phyloP scores from a whole-genome alignment of 2,329 filamentous ascomycete species.

The Ceratocystis albifundus region DNA sequence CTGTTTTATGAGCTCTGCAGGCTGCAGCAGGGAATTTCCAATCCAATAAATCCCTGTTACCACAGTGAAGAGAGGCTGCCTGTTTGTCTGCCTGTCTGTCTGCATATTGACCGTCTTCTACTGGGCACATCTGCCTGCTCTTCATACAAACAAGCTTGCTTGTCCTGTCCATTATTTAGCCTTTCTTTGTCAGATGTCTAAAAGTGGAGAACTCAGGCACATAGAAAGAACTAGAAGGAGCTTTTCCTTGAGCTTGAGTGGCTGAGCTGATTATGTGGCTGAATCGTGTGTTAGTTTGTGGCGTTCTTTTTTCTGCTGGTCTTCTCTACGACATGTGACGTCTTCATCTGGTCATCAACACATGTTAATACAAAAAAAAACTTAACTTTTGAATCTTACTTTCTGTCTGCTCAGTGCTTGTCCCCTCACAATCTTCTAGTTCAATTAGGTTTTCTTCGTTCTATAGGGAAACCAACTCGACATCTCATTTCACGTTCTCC shows the following conservation, averaged over 20 bases:
- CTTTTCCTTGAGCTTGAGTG: background rate
- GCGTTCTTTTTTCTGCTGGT: too few relatives aligned
- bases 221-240: constrained; percentile 1
- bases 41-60: background rate
- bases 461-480: background rate
- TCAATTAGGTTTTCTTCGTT: background rate
- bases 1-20: background rate
- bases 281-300: too few relatives aligned
- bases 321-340: too few relatives aligned
- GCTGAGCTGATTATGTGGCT: background rate
- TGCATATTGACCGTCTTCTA: too few relatives aligned
- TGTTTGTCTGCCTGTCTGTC: too few relatives aligned
- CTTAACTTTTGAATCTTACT: too few relatives aligned
- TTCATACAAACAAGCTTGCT: too few relatives aligned
- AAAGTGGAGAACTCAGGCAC: background rate
- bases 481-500: background rate
- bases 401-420: too few relatives aligned
- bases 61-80: background rate
- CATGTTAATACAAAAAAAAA: too few relatives aligned
- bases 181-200: background rate
- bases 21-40: background rate
- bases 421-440: background rate
- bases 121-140: too few relatives aligned
- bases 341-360: too few relatives aligned
- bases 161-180: background rate